Evolutionary conservation across 352 stramenopile genomes (phyloP), one percentile per base, ranked within the genome.

Genomic region (Pythium brachiatum): DNA sequence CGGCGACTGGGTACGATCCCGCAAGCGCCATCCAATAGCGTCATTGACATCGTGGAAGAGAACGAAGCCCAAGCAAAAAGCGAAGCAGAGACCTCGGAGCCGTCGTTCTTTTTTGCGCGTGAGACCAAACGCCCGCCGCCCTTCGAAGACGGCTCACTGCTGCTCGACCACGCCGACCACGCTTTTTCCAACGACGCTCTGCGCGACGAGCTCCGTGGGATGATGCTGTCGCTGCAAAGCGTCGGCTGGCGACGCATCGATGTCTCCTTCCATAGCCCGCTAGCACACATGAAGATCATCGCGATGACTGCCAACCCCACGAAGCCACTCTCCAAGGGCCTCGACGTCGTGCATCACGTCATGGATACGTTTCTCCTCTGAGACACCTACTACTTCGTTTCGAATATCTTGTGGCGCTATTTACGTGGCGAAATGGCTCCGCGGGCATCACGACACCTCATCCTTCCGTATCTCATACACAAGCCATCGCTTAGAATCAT

Each of bases 281-380:
- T 94, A 27, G 83, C 81, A 7, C 84, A 94, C 54, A 81, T 90
- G 59, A 79, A 84, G 58, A 94, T 94, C 66, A 89, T 94, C 61
- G 84, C 82, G 38, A 92, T 91, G 64, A 76, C 81, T 58, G 75
- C 80, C 12, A 85, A 83, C 27, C 64, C 74, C 12, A 41, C 74
- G 56, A 89, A 87, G 61, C 73, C 79, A 3, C 47, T 79, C 23
- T 74, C 84, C 26, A 88, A 76, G 8, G 83, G 83, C 31, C 62
- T 91, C 57, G 83, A 92, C 56, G 62, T 92, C 20, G 79, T 90
- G 31, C 80, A 91, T 50, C 83, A 93, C 67, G 70, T 87, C 48
- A 87, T 89, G 67, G 78, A 92, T 61, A 84, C 78, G 16, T 84
- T 92, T 43, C 21, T 89, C 32, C 44, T 86, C 1, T 92, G 53